Base-by-base conservation (phyloP, 1,284 basidiomycete genomes). In the Tilletia caries region DNA sequence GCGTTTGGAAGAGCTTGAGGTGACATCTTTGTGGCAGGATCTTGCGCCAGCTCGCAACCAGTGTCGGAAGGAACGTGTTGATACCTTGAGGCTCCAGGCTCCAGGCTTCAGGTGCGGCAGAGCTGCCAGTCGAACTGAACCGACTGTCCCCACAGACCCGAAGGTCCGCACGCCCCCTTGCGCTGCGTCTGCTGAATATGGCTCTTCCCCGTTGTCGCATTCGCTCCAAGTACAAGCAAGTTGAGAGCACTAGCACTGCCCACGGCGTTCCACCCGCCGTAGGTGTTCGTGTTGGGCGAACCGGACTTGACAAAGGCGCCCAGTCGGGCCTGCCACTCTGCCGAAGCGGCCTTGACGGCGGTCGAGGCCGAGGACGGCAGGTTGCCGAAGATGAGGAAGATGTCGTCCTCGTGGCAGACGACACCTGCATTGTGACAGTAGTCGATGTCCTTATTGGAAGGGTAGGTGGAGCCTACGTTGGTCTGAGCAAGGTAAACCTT, bases 391-490 rank as follows among this genome's bases (percentile, higher is more conserved):
- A 79, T 58, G 13, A 74, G 68, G 44, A 60, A 67, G 34, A 80
- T 79, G 68, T 80, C 78, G 70, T 80, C 78, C 46, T 80, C 78
- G 73, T 80, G 78, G 66, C 78, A 80, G 20, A 76, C 73, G 10
- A 64, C 66, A 10, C 46, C 65, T 29, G 65, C 37, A 1, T 41
- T 43, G 2, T 41, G 12, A 50, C 78, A 79, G 69, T 79, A 79
- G 68, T 75, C 71, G 43, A 68, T 72, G 25, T 68, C 68, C 0
- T 1, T 41, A 54, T 78, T 78, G 13, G 71, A 71, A 2, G 74
- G 69, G 32, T 79, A 79, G 10, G 67, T 68, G 6, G 71, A 60
- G 12, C 77, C 78, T 20, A 29, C 41, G 27, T 74, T 66, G 25
- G 73, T 71, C 33, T 74, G 50, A 1, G 72, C 76, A 0, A 77